A percentile compares a stretch with the other conserved stretches of the same genome.
phyloP scores from a whole-genome alignment of 75 land plant species.

The Sequoiadendron giganteum region DNA sequence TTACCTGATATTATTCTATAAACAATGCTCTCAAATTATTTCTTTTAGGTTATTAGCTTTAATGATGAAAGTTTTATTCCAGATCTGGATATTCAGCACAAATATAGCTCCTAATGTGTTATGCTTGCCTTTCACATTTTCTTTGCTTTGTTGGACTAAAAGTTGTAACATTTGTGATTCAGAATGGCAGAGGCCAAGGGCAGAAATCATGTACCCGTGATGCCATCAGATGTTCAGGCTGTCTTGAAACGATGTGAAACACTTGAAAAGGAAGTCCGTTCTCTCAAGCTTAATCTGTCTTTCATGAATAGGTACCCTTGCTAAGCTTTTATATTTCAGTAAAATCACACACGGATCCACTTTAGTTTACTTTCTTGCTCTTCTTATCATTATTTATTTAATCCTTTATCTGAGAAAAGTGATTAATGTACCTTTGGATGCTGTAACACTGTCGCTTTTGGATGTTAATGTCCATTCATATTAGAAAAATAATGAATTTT shows the following conservation, averaged over 20 bases:
- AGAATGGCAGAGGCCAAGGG: conserved; percentile 86
- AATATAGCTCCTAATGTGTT: not conserved
- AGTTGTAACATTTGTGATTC: not conserved
- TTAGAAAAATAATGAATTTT: not conserved
- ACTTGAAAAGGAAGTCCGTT: conserved; percentile 74
- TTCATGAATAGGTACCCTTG: conserved; percentile 73
- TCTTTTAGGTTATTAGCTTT: not conserved
- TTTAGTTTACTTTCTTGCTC: not conserved
- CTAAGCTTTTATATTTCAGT: not conserved
- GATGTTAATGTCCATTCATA: not conserved
- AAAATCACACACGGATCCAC: not conserved
- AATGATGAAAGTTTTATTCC: not conserved
- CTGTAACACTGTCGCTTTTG: not conserved
- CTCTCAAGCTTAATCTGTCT: conserved; percentile 62
- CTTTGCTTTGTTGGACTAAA: conserved; percentile 1
- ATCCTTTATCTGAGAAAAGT: not conserved
- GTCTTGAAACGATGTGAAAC: conserved; percentile 62
- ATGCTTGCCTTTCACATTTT: not conserved
- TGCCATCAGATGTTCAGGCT: conserved; percentile 65
- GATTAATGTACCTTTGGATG: not conserved
- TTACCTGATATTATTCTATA: not conserved
- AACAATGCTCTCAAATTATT: not conserved
- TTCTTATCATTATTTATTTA: not conserved
- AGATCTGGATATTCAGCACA: not conserved
- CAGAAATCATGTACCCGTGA: conserved; percentile 36